Evolutionary conservation across 352 stramenopile species (phyloP).

Genomic region (Globisporangium paddicum): DNA sequence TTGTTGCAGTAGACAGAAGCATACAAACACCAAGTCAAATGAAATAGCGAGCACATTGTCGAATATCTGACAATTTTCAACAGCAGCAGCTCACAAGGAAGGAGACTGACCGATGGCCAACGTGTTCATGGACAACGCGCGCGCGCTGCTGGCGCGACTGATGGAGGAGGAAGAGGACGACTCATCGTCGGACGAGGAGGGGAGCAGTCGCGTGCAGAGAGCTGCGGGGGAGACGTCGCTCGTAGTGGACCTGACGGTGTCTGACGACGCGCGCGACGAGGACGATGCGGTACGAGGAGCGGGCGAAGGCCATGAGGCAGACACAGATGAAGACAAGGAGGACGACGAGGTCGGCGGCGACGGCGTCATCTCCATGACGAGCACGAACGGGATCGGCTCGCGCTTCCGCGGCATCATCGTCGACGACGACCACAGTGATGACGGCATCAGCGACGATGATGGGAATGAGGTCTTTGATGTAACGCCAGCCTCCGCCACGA

Average conservation of each 20-base stretch:
- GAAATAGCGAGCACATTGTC: neutral
- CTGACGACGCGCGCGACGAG: conserved; percentile 4
- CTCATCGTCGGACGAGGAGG: conserved; percentile 7
- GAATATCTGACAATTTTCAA: neutral
- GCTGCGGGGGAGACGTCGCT: neutral
- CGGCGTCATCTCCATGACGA: neutral
- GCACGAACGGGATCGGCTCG: neutral
- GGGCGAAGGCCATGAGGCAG: neutral
- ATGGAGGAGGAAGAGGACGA: conserved; percentile 27
- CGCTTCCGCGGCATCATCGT: conserved; percentile 10
- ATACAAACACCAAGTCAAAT: neutral
- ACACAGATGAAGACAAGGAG: conserved; percentile 4
- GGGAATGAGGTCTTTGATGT: neutral
- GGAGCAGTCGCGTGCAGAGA: neutral
- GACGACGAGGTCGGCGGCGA: neutral
- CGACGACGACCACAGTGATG: conserved; percentile 8
- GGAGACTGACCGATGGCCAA: conserved; percentile 4
- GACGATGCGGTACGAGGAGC: neutral
- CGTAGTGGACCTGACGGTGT: conserved; percentile 8
- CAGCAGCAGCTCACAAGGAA: neutral
- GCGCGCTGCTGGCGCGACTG: conserved; percentile 2
- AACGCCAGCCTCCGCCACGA: neutral
- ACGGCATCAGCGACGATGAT: neutral
- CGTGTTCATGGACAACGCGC: conserved; percentile 5
- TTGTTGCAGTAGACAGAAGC: no score